phyloP scores from a whole-genome alignment of 2,329 filamentous ascomycete species.

The Pezicula rhizophila region DNA sequence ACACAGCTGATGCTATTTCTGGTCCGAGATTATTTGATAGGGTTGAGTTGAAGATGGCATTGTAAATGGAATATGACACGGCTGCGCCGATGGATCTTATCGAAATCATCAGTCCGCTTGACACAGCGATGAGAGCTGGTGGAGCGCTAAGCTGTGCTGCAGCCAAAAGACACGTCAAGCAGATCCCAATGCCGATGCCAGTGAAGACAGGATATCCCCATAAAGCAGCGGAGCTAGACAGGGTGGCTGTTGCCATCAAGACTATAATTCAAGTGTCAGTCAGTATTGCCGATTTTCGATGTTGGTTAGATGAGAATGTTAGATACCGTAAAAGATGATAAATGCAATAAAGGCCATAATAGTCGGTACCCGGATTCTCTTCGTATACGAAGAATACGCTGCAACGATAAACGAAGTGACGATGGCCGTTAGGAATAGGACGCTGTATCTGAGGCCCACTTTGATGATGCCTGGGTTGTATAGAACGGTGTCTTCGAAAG shows the following conservation, averaged over 20 bases:
- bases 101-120: slow-evolving; percentile 29
- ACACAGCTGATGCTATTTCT: slow-evolving; percentile 26
- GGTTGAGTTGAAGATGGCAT: slow-evolving; percentile 23
- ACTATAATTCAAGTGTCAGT: no score
- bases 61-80: slow-evolving; percentile 39
- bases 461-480: no score
- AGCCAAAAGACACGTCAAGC: slow-evolving; percentile 28
- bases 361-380: no score
- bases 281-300: no score
- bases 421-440: no score
- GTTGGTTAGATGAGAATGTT: no score
- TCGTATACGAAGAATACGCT: no score
- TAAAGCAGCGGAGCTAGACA: slow-evolving; percentile 12
- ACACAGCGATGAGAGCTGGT: slow-evolving; percentile 25
- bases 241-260: slow-evolving; percentile 31
- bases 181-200: slow-evolving; percentile 29
- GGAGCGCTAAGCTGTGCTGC: slow-evolving; percentile 31
- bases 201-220: slow-evolving; percentile 32
- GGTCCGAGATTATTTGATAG: slow-evolving; percentile 18
- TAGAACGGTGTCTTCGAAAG: no score
- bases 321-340: no score
- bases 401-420: no score
- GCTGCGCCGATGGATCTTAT: slow-evolving; percentile 38
- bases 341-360: no score
- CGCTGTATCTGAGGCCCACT: no score